These are phyloP conservation scores for Iris macrosiphon DNA, from an alignment of 106 monocot species.

Conservation along the genomic window DNA sequence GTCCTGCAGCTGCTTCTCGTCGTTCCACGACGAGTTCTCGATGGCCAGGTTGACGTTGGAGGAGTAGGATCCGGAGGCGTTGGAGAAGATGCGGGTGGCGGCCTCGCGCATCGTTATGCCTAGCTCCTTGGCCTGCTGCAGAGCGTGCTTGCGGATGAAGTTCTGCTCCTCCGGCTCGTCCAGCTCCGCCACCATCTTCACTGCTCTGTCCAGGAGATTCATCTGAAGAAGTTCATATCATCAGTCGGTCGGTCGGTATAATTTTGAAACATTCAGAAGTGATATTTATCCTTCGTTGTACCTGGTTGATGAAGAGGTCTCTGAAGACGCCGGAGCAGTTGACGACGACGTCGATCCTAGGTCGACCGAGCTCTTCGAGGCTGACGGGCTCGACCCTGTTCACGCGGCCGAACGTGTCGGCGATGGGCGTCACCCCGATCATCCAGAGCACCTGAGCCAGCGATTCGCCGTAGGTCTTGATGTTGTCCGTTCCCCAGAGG, in stretches of 20 bases:
- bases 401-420: conserved; percentile 54
- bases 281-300: too few species aligned
- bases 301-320: conserved; percentile 80
- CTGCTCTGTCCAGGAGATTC: conserved; percentile 68
- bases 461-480: conserved; percentile 70
- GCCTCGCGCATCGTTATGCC: conserved; percentile 43
- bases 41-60: conserved; percentile 68
- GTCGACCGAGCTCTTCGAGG: conserved; percentile 59
- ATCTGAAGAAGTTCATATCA: conserved; percentile 46
- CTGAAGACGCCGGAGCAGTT: conserved; percentile 80
- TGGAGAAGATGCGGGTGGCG: conserved; percentile 66
- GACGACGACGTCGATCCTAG: conserved; percentile 64
- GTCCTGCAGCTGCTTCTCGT: conserved; percentile 75
- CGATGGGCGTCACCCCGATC: conserved; percentile 48
- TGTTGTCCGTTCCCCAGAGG: conserved; percentile 75
- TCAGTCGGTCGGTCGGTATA: too few species aligned
- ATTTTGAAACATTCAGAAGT: too few species aligned
- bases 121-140: conserved; percentile 51
- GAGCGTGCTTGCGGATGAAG: conserved; percentile 56
- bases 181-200: conserved; percentile 71
- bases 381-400: conserved; percentile 58
- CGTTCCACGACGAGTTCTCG: conserved; percentile 80
- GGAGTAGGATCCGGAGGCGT: conserved; percentile 76
- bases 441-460: conserved; percentile 72
- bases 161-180: conserved; percentile 63